Evolutionary conservation across 805 yeast genomes (phyloP).

Genomic region (Ogataea siamensis): DNA sequence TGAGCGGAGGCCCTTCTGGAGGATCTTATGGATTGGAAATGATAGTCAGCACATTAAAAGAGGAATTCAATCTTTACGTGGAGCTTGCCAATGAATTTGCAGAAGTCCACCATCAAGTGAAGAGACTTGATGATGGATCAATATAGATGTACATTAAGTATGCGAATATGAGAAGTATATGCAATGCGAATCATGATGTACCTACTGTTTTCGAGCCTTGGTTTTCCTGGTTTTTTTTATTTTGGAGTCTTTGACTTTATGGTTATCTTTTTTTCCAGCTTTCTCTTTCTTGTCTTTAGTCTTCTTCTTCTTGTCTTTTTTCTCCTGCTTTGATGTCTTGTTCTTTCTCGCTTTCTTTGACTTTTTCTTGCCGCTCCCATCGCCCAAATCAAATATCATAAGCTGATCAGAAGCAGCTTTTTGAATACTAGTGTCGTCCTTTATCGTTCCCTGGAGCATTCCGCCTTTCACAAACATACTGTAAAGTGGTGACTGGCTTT

Average conservation of each 20-base stretch:
- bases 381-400: conserved; percentile 24
- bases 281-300: conserved; percentile 11
- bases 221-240: conserved; percentile 13
- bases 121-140: conserved; percentile 25
- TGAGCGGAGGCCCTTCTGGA: conserved; percentile 30
- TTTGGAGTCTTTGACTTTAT: conserved; percentile 17
- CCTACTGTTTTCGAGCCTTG: conserved; percentile 15
- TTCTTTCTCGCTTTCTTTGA: conserved; percentile 28
- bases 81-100: conserved; percentile 74
- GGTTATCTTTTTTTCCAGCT: conserved; percentile 24
- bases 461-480: conserved; percentile 86
- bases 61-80: conserved; percentile 69
- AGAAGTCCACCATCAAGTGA: conserved; percentile 58
- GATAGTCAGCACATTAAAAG: conserved; percentile 59
- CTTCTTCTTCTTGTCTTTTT: conserved; percentile 25
- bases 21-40: conserved; percentile 42
- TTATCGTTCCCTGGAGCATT: conserved; percentile 75
- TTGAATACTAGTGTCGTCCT: conserved; percentile 6
- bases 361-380: conserved; percentile 28
- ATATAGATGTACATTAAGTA: conserved; percentile 13
- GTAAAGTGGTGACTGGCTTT: conserved; percentile 69
- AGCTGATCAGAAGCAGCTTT: conserved; percentile 15
- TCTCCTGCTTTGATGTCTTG: conserved; percentile 24
- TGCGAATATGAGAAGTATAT: conserved; percentile 8
- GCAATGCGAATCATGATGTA: conserved; percentile 15